Conservation (phyloP, 805 yeast species). For the Clavispora phyllophila region DNA sequence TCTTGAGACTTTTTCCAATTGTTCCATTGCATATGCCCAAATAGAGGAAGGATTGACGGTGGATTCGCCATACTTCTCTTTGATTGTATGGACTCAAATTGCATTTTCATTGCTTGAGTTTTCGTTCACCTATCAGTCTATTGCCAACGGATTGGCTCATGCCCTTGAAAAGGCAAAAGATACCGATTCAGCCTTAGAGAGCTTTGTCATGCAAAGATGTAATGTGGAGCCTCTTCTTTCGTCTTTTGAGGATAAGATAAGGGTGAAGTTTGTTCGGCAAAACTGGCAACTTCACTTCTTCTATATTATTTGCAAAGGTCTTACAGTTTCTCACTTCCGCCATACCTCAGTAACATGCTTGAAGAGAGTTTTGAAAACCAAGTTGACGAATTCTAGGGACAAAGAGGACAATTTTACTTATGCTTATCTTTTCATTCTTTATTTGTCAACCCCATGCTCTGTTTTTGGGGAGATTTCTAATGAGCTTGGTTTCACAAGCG, state of each 20-base stretch:
- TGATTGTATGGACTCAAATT: slow-evolving; percentile 43
- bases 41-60: slow-evolving; percentile 45
- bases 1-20: slow-evolving; percentile 31
- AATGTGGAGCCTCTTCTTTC: slow-evolving; percentile 38
- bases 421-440: slow-evolving; percentile 27
- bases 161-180: neutral
- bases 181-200: slow-evolving; percentile 22
- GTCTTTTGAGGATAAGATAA: slow-evolving; percentile 39
- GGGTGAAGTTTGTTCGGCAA: slow-evolving; percentile 32
- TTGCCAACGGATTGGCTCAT: neutral
- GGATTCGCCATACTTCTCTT: slow-evolving; percentile 41
- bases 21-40: slow-evolving; percentile 42
- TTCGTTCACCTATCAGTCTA: slow-evolving; percentile 12
- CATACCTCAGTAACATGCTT: slow-evolving; percentile 44
- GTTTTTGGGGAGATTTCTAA: slow-evolving; percentile 20
- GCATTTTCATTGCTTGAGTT: slow-evolving; percentile 7
- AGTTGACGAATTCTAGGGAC: slow-evolving; percentile 14
- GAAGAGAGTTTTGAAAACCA: slow-evolving; percentile 36
- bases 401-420: neutral
- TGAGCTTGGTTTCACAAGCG: slow-evolving; percentile 17
- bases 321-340: slow-evolving; percentile 53
- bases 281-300: slow-evolving; percentile 52
- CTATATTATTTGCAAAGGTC: slow-evolving; percentile 49
- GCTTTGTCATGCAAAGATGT: slow-evolving; percentile 16
- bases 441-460: slow-evolving; percentile 23